phyloP scores from a whole-genome alignment of 257 asterid genomes.

The Solanum dulcamara region DNA sequence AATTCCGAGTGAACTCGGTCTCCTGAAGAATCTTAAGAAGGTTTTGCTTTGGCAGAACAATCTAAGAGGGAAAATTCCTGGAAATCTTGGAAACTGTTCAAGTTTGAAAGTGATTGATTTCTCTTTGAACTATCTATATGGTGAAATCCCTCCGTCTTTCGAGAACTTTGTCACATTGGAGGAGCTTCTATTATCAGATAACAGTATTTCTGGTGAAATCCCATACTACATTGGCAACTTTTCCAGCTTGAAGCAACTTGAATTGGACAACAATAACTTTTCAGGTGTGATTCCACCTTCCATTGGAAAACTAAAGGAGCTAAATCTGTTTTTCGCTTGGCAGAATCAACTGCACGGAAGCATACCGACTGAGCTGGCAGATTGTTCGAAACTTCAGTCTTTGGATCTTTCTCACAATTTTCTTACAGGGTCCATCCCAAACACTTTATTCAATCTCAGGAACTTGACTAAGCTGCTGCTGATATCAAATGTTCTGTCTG shows the following conservation, averaged over 20 bases:
- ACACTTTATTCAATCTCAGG: constrained; percentile 38
- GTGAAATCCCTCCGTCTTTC: constrained; percentile 44
- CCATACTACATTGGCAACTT: constrained; percentile 46
- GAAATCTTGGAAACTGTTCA: constrained; percentile 45
- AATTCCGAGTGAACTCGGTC: constrained; percentile 42
- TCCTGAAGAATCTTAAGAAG: constrained; percentile 34
- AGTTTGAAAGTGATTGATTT: constrained; percentile 41
- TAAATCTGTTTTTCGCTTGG: constrained; percentile 63
- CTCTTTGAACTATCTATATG: constrained; percentile 48
- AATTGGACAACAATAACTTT: constrained; percentile 53
- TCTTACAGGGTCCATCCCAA: constrained; percentile 50
- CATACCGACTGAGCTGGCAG: constrained; percentile 45
- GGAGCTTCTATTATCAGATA: constrained; percentile 62
- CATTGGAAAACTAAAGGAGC: constrained; percentile 53
- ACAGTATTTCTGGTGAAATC: constrained; percentile 36
- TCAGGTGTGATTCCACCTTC: constrained; percentile 46
- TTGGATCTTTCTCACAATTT: constrained; percentile 55
- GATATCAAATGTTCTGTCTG: constrained; percentile 53
- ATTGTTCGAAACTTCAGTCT: constrained; percentile 43
- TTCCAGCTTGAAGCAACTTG: constrained; percentile 49
- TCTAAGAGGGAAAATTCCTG: constrained; percentile 41
- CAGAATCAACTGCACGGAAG: constrained; percentile 54
- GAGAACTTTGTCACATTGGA: constrained; percentile 29
- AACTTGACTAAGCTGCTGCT: constrained; percentile 52
- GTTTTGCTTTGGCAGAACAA: constrained; percentile 54